A percentile compares a stretch with the other conserved stretches of the same genome.
Conservation (phyloP, 345 rosid genomes). For the Populus deltoides region DNA sequence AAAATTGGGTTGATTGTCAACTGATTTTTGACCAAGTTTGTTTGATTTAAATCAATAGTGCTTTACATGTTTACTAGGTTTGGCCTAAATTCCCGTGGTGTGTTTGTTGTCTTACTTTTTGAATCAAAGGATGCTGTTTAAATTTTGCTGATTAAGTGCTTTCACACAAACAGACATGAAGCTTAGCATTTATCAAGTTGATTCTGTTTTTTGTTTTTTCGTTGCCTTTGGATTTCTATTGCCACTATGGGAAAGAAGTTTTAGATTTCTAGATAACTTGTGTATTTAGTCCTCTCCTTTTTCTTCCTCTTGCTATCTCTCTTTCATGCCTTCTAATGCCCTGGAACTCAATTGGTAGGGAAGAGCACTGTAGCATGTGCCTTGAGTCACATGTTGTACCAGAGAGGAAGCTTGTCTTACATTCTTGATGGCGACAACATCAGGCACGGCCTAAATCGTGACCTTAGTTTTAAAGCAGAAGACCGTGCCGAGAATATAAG, state of each 20-base stretch:
- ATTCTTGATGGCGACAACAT: slow-evolving; percentile 34
- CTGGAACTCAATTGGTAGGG: slow-evolving; percentile 5
- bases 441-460: slow-evolving; percentile 29
- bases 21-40: neutral
- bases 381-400: slow-evolving; percentile 23
- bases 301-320: neutral
- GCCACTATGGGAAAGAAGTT: neutral
- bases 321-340: neutral
- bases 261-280: neutral
- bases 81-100: neutral
- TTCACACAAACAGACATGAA: neutral
- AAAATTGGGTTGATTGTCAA: neutral
- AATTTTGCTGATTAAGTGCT: neutral
- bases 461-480: slow-evolving; percentile 29
- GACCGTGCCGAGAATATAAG: slow-evolving; percentile 32
- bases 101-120: neutral
- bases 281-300: neutral
- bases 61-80: neutral
- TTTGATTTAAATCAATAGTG: neutral
- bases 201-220: neutral
- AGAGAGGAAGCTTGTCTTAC: slow-evolving; percentile 26
- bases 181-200: neutral
- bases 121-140: neutral
- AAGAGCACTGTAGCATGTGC: slow-evolving; percentile 32
- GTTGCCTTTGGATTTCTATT: neutral